Evolutionary conservation across 2,329 filamentous ascomycete species (phyloP), one percentile per base, ranked within the genome.

Genomic region (Penicillium sp.): DNA sequence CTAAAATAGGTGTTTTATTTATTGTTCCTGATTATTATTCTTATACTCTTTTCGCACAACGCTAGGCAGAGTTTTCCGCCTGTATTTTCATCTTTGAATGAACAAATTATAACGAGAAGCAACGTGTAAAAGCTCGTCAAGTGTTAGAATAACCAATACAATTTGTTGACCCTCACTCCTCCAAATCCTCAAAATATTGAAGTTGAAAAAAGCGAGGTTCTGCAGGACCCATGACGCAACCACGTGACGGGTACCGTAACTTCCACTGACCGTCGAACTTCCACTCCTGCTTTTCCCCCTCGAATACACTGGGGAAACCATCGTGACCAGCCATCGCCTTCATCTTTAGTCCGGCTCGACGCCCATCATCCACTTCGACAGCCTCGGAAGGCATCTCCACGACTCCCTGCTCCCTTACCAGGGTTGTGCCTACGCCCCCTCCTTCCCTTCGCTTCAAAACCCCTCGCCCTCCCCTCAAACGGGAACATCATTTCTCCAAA

Each of bases 231-330:
- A 71, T 73, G 69, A 72, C 68, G 69, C 68, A 69, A 64, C 65
- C 71, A 73, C 71, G 71, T 74, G 71, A 74, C 64, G 62, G 57
- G 52, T 52, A 59, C 56, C 60, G 62, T 69, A 64, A 70, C 69
- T 60, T 65, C 50, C 54, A 62, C 54, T 57, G 58, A 58, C 57
- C 51, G 50, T 54, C 58, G 48, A 53, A 50, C 55, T 60, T 61
- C 64, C 59, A 59, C 63, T 64, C 59, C 56, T 66, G 63, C 64
- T 65, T 67, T 62, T 66, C 62, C 65, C 33, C 60, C 60, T 67
- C 62, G 57, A 65, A 52, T 35, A 55, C 54, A 54, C 52, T 52
- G 55, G 58, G 61, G 57, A 64, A 67, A 46, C 50, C 64, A 64
- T 65, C 52, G 58, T 54, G 55, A 59, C 58, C 59, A 61, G 47